Evolutionary conservation across 305 asterid genomes (phyloP).

Genomic region (Coffea humblotiana): DNA sequence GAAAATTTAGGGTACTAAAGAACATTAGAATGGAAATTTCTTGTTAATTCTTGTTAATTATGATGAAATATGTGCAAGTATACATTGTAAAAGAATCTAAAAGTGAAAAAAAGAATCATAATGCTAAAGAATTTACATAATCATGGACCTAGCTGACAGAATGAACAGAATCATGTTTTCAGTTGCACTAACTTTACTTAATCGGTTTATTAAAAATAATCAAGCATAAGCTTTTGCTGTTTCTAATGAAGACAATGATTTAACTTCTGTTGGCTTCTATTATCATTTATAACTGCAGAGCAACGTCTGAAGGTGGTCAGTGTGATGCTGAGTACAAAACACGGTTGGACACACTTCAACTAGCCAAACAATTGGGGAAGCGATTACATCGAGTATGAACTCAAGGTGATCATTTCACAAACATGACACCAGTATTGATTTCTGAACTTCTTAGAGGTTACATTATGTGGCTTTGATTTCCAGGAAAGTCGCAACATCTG

Average conservation of each 20-base stretch:
- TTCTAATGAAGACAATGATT: slow-evolving; percentile 1
- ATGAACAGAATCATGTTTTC: background rate
- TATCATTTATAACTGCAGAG: slow-evolving; percentile 33
- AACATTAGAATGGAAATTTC: background rate
- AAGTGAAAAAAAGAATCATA: background rate
- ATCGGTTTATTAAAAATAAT: background rate
- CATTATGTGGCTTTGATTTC: background rate
- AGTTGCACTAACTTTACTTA: background rate
- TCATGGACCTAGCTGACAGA: background rate
- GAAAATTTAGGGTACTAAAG: background rate
- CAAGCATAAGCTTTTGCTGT: background rate
- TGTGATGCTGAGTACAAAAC: slow-evolving; percentile 30
- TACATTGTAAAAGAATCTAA: background rate
- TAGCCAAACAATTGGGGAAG: slow-evolving; percentile 62
- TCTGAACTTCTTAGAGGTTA: background rate
- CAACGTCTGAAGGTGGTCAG: slow-evolving; percentile 36
- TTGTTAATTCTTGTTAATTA: background rate
- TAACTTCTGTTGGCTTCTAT: background rate
- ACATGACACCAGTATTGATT: background rate
- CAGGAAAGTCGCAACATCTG: background rate
- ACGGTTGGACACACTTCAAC: slow-evolving; percentile 34
- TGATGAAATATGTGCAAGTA: background rate
- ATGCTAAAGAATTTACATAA: background rate
- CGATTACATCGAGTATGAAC: slow-evolving; percentile 57
- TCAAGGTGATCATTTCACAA: slow-evolving; percentile 38